Evolutionary conservation across 768 basidiomycete genomes (phyloP).

Genomic region (Podaxis sp.): DNA sequence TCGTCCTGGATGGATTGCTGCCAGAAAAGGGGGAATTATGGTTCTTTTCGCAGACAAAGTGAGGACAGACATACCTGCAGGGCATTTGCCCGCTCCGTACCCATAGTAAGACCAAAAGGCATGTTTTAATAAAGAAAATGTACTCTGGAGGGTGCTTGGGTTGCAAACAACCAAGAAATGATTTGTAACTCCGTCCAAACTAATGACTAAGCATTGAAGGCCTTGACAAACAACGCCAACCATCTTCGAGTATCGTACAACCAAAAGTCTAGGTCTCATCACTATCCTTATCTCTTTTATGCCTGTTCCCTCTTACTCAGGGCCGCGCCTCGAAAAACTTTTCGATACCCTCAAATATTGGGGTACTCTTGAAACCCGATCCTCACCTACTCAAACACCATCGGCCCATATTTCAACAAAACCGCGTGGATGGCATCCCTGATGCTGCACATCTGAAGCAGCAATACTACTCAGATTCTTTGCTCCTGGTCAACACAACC

Average conservation of each 20-base stretch:
- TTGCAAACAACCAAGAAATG: neutral
- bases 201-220: neutral
- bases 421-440: neutral
- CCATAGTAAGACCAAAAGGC: constrained; percentile 75
- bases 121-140: constrained; percentile 34
- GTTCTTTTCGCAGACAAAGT: neutral
- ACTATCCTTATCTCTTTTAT: no score
- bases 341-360: no score
- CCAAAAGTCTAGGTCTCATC: no score
- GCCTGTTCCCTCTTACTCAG: no score
- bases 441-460: neutral
- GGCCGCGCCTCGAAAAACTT: no score
- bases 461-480: no score
- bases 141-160: constrained; percentile 19
- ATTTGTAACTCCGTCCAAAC: constrained; percentile 14
- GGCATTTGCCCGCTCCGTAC: constrained; percentile 68
- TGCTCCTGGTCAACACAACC: neutral
- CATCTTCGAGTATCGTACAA: neutral
- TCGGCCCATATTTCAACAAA: no score
- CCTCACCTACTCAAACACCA: no score
- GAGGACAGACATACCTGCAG: constrained; percentile 52
- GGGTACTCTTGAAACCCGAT: no score
- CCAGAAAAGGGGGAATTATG: constrained; percentile 14
- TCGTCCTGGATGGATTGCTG: constrained; percentile 81
- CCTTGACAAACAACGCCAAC: neutral